Evolutionary conservation across 2,329 filamentous ascomycete species (phyloP), one percentile per base, ranked within the genome.

Genomic region (Ophiostoma angusticollis): DNA sequence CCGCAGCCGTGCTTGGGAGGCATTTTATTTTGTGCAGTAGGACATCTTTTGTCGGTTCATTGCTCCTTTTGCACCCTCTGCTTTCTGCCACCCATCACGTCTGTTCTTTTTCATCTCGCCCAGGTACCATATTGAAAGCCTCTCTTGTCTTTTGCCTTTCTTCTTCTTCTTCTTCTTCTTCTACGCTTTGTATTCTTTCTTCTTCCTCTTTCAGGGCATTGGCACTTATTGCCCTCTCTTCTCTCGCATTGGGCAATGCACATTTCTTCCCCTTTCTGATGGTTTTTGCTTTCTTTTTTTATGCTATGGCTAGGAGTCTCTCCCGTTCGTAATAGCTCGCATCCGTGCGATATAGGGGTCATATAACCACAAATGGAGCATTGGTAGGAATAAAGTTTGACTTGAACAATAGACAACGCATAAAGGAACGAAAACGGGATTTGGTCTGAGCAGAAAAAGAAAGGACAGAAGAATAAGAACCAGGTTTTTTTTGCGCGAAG

Each of bases 361-460:
- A n/a, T 16, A 33, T n/a, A 33, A 24, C 18, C 17, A 24, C 34
- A 34, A 35, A 39, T 29, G 31, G 36, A 32, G 27, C 14, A 16
- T 32, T 19, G 30, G 24, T 22, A 36, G 18, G 36, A 40, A 35
- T 24, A 28, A 31, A 24, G 23, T 35, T 24, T 31, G 31, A 40
- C 18, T 28, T 5, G 22, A 37, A 37, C 31, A 25, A 22, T 36
- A 39, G 19, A 38, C 34, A 37, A 37, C 30, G n/a, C n/a, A n/a
- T n/a, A n/a, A n/a, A n/a, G n/a, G n/a, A n/a, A n/a, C n/a, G n/a
- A n/a, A n/a, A n/a, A n/a, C n/a, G n/a, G n/a, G n/a, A n/a, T n/a
- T n/a, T n/a, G n/a, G n/a, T n/a, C n/a, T n/a, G n/a, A n/a, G n/a
- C 5, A 35, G 31, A 29, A 28, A 7, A 21, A 32, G 22, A 32